Percentiles rank a stretch among this genome's conserved stretches.
Evolutionary conservation across 257 asterid genomes (phyloP).

Genomic region (Fraxinus quadrangulata): DNA sequence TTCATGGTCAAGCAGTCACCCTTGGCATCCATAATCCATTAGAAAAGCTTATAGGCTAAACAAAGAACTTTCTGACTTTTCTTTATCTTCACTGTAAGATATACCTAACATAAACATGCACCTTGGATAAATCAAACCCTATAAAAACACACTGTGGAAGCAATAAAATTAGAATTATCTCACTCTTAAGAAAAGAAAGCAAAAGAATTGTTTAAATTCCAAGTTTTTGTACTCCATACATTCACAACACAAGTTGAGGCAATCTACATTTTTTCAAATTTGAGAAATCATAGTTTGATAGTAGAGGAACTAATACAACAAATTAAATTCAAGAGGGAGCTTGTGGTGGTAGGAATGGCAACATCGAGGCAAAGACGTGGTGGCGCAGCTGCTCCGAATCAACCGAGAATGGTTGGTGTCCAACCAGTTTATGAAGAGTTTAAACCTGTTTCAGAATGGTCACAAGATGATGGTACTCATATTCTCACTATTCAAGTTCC

Average conservation of each 20-base stretch:
- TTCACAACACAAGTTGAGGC: neutral
- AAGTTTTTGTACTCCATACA: neutral
- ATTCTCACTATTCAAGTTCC: constrained; percentile 62
- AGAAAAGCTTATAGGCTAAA: constrained; percentile 35
- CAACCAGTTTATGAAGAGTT: constrained; percentile 61
- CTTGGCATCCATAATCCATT: neutral
- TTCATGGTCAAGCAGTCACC: neutral
- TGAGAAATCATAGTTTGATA: neutral
- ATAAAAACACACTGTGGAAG: constrained; percentile 32
- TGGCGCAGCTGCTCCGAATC: constrained; percentile 24
- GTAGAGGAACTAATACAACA: neutral
- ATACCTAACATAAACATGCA: constrained; percentile 28
- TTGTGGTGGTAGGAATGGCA: constrained; percentile 36
- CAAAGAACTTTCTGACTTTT: constrained; percentile 38
- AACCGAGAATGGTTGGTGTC: constrained; percentile 34
- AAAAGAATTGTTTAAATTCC: constrained; percentile 13
- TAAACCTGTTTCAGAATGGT: constrained; percentile 64
- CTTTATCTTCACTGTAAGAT: constrained; percentile 28
- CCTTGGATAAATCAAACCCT: constrained; percentile 22
- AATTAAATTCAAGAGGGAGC: neutral
- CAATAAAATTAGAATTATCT: constrained; percentile 51
- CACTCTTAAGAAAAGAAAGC: constrained; percentile 29
- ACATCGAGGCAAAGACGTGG: constrained; percentile 42
- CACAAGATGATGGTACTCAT: constrained; percentile 55
- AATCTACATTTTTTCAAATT: neutral